Evolutionary conservation across 2,329 filamentous ascomycete genomes (phyloP), one percentile per base, ranked within the genome.

Genomic region (Lecanoromycetidae sp.): DNA sequence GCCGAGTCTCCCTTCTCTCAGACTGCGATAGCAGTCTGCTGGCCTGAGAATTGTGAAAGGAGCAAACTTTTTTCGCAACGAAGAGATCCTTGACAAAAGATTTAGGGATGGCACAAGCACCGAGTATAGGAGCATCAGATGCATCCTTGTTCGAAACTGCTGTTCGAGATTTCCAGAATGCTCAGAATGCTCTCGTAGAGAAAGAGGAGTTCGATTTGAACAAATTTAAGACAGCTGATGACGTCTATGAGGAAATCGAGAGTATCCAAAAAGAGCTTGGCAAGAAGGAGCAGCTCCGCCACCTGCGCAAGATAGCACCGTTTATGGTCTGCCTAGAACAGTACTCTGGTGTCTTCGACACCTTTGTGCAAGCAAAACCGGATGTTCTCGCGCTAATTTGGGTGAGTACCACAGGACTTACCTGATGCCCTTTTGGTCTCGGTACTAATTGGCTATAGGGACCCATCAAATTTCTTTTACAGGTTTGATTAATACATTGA

Each of bases 381-480:
- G 27, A 32, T 27, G 30, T 46, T 30, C 44, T 46, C 15, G 44
- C 44, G 12, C 30, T 46, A 23, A 46, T 46, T 25, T 46, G 44
- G 44, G 44, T 46, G 2, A 6, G 44, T 46, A 44, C 15, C 9
- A 25, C 13, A 3, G 6, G n/a, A n/a, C n/a, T n/a, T n/a, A n/a
- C n/a, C n/a, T 22, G 23, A 3, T 8, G n/a, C 8, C 22, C 4
- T 10, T 39, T 1, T 19, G 8, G 12, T 6, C 12, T 22, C 19
- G 20, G 22, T 33, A 17, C 30, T 44, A 3, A 35, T 34, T 4
- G 9, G 5, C 27, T 12, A 25, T 34, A 44, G 41, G 41, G 41
- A 5, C 41, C 41, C 17, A 35, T 44, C 5, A 27, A 44, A 17
- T 35, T 44, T 17, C 30, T 44, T 13, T n/a, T 44, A n/a, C 17